These are phyloP conservation scores for Globisporangium okanoganense DNA, from an alignment of 352 stramenopile species.

Conservation along the genomic window DNA sequence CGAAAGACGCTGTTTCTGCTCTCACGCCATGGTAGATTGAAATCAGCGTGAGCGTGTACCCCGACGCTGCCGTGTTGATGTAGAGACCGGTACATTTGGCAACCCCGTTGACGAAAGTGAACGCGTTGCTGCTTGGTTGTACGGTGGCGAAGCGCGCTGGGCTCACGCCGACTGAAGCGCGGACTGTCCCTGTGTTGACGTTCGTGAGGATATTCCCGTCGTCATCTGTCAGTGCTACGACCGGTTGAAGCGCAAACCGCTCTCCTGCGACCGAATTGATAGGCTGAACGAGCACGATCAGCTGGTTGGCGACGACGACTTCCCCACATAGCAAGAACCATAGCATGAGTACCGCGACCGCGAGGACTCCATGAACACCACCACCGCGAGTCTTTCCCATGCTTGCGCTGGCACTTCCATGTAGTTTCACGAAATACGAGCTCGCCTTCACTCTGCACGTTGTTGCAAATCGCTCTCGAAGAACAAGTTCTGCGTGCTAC, in stretches of 20 bases:
- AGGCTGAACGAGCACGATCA: constrained; percentile 69
- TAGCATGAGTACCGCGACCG: background rate
- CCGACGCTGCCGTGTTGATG: constrained; percentile 56
- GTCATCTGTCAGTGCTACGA: constrained; percentile 72
- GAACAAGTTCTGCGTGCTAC: background rate
- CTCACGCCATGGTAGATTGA: constrained; percentile 66
- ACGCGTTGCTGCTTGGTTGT: constrained; percentile 36
- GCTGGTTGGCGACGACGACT: constrained; percentile 25
- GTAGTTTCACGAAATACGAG: background rate
- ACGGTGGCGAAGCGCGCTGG: constrained; percentile 50
- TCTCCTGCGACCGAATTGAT: constrained; percentile 60
- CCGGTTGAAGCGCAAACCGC: constrained; percentile 49
- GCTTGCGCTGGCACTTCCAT: background rate
- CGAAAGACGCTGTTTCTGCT: constrained; percentile 66
- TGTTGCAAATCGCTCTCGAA: background rate
- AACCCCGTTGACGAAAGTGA: constrained; percentile 74
- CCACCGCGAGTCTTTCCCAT: background rate
- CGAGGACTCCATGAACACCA: background rate
- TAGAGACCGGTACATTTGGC: constrained; percentile 66
- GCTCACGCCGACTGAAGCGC: constrained; percentile 48
- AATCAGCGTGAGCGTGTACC: constrained; percentile 67
- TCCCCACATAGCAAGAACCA: constrained; percentile 1
- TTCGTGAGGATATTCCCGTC: constrained; percentile 69
- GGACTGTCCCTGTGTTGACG: constrained; percentile 50
- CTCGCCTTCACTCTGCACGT: background rate